phyloP scores from a whole-genome alignment of 176 grass and related monocot species.

The Secale cereale region DNA sequence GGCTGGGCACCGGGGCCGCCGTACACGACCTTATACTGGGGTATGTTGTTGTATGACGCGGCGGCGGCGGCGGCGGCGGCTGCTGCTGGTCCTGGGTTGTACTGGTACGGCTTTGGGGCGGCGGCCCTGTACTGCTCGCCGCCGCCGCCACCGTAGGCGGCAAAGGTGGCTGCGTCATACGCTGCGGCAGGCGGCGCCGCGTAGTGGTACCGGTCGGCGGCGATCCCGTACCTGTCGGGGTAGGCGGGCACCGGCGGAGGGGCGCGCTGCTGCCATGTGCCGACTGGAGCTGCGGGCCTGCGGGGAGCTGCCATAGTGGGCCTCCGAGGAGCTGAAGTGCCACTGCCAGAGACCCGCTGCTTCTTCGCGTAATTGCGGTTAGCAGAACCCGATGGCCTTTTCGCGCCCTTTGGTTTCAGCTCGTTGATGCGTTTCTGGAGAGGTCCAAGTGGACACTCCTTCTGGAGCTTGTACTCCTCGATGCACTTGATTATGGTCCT shows the following conservation, averaged over 20 bases:
- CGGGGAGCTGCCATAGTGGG: constrained; percentile 30
- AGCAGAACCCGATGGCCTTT: constrained; percentile 40
- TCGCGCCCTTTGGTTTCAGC: constrained; percentile 62
- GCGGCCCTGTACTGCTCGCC: constrained; percentile 11
- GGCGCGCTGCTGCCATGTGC: constrained; percentile 40
- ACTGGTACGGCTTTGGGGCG: constrained; percentile 22
- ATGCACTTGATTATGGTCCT: constrained; percentile 63
- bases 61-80: neutral
- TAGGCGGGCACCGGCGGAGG: constrained; percentile 30
- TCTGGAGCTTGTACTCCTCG: constrained; percentile 75
- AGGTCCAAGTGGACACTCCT: constrained; percentile 65
- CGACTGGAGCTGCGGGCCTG: constrained; percentile 28
- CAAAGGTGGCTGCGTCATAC: constrained; percentile 29
- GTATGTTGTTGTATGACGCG: neutral
- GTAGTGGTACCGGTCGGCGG: constrained; percentile 25
- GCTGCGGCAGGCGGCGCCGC: neutral
- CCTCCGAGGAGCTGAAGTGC: constrained; percentile 27
- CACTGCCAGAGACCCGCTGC: constrained; percentile 21
- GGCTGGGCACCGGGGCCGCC: constrained; percentile 22
- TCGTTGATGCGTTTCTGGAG: constrained; percentile 60
- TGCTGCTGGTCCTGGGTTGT: neutral
- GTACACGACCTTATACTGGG: constrained; percentile 28
- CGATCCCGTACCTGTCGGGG: constrained; percentile 39
- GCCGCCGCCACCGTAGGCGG: constrained; percentile 8
- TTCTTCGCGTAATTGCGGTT: constrained; percentile 40